phyloP scores from a whole-genome alignment of 2,329 filamentous ascomycete genomes.

The Incumbomyces delicatus region DNA sequence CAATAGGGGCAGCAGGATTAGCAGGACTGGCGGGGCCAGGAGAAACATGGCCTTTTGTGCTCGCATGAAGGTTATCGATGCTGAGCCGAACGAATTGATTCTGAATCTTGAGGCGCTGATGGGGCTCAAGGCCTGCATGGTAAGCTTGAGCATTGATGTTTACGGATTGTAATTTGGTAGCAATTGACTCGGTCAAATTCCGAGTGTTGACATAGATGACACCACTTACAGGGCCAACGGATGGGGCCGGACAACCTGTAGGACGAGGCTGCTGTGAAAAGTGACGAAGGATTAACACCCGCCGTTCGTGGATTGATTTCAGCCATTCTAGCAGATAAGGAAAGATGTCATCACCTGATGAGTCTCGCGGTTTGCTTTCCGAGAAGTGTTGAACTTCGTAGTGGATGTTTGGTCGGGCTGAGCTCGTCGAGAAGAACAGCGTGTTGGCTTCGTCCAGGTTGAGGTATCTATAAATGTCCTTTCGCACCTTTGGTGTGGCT shows the following conservation, averaged over 20 bases:
- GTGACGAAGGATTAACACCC: conserved; percentile 43
- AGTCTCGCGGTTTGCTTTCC: conserved; percentile 35
- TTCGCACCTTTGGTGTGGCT: conserved; percentile 67
- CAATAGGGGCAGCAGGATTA: no score
- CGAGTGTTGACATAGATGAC: conserved; percentile 40
- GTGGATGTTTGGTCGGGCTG: conserved; percentile 75
- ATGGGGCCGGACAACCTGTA: conserved; percentile 22
- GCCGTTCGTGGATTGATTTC: conserved; percentile 58
- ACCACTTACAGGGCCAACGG: conserved; percentile 26
- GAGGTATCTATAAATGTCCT: conserved; percentile 72
- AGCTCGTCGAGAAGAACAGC: conserved; percentile 71
- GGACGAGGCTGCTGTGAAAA: conserved; percentile 25
- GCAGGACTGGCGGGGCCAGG: no score
- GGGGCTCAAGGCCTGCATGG: conserved; percentile 58
- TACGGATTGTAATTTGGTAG: conserved; percentile 25
- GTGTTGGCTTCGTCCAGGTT: conserved; percentile 47
- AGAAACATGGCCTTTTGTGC: conserved; percentile 7
- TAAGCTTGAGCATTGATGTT: conserved; percentile 37
- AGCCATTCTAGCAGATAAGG: conserved; percentile 70
- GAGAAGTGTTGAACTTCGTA: conserved; percentile 66
- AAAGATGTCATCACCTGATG: conserved; percentile 63
- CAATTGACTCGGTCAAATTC: conserved; percentile 31
- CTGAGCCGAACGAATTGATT: conserved; percentile 13
- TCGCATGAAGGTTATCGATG: conserved; percentile 9
- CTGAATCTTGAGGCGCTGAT: conserved; percentile 52